Conservation (phyloP, 805 yeast genomes). For the Metschnikowia similis region DNA sequence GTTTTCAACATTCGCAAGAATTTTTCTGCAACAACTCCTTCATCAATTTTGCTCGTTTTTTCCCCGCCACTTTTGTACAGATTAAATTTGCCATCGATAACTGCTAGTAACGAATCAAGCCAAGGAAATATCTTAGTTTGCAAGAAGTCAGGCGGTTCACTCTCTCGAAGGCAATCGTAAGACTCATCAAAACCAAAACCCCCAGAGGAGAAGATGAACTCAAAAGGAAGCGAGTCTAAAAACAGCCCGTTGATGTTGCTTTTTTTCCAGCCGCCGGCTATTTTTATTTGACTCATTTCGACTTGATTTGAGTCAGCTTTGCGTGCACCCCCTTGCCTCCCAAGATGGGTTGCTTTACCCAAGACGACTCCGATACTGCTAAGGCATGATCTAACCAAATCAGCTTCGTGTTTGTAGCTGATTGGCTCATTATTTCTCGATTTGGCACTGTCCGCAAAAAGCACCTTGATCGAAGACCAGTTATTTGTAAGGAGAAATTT, state of each 20-base stretch:
- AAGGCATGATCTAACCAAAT: not conserved
- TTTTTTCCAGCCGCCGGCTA: not conserved
- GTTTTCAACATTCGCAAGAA: not conserved
- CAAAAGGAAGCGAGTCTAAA: not conserved
- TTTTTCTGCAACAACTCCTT: not conserved
- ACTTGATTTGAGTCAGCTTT: not conserved
- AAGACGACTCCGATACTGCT: not conserved
- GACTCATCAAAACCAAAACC: conserved; percentile 5
- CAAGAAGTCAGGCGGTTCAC: conserved; percentile 3
- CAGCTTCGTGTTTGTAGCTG: not conserved
- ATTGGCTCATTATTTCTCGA: not conserved
- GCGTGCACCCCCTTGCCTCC: not conserved
- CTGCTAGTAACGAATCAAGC: conserved; percentile 1
- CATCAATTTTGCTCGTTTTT: not conserved
- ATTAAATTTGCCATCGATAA: not conserved
- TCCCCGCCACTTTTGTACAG: not conserved
- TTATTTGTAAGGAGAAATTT: not conserved
- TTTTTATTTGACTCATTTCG: not conserved
- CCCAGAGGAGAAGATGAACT: conserved; percentile 3
- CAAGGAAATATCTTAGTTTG: conserved; percentile 5
- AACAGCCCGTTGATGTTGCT: not conserved
- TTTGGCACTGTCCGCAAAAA: not conserved
- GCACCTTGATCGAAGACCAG: conserved; percentile 4
- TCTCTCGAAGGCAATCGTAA: conserved; percentile 4
- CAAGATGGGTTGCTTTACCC: not conserved